Base-by-base conservation (phyloP, 805 yeast genomes). In the Lipomyces anomalus region DNA sequence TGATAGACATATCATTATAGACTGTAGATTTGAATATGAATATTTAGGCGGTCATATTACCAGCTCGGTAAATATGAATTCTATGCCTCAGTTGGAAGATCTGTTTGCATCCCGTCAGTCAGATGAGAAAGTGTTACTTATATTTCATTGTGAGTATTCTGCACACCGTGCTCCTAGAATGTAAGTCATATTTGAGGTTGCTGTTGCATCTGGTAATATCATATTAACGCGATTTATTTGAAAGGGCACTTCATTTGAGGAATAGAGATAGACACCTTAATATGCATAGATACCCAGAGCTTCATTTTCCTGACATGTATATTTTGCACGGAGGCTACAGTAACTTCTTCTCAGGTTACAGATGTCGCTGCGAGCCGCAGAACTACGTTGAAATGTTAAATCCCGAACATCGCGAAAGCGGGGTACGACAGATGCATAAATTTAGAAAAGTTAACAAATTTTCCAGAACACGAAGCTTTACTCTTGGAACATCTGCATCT, bases 61-160 rank as follows among this genome's bases (percentile, higher is more conserved):
- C 38, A 81, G 83, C 38, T 95, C 97, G 5, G 57, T 84, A 43
- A 92, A 90, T 62, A 71, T 88, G 24, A 78, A 84, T 34, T 75
- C 82, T 30, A 81, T 82, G 55, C 75, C 75, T 44, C 82, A 78
- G 40, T 68, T 90, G 35, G 95, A 86, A 57, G 67, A 71, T 32
- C 62, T 64, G 39, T 73, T 88, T 52, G 67, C 74, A 21, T 56
- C 56, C 16, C 44, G 67, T 6, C 55, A 55, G 9, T 48, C 51
- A 23, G 55, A 57, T 20, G 59, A 56, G 34, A 71, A 68, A 17
- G 71, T 70, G 18, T 67, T 92, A 44, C 63, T 90, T 4, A 72
- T 92, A 7, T 90, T 92, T 69, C 97, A 92, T 65, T 92, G 98
- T 67, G 98, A 92, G 66, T 90, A 87, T 63, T 82, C 94, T 32